Evolutionary conservation across 1,284 basidiomycete species (phyloP), one percentile per base, ranked within the genome.

Genomic region (Pseudozyma sp.): DNA sequence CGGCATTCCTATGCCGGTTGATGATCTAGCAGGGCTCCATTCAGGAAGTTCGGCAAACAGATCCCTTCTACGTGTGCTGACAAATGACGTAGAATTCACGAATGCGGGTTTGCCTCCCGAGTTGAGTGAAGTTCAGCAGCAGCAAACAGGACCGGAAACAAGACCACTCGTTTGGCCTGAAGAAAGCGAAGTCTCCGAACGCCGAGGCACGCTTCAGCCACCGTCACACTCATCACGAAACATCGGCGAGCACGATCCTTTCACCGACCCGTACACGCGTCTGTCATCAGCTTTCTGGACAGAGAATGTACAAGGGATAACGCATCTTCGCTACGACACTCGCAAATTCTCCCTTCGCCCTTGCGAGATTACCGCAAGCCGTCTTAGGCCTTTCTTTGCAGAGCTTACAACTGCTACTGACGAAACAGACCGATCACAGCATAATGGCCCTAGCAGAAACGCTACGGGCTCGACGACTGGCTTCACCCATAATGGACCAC

Each of bases 271-370:
- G 14, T 71, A 59, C 52, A 35, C 42, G 1, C 25, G 7, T 31
- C 44, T 45, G 11, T 13, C 45, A 1, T 19, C 45, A 3, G 25
- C 45, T 47, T 47, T 47, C 43, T 38, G 55, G 54, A 48, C 3
- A 21, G 50, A 65, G 0, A 35, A 31, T 36, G 52, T 38, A 18
- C 76, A 63, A 11, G 73, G 78, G 21, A 48, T 72, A 16, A 71
- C 61, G 0, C 54, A 72, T 18, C 51, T 81, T 14, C 73, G 79
- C 10, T 81, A 77, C 57, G 79, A 81, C 34, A 81, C 79, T 2
- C 74, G 73, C 48, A 78, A 77, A 36, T 80, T 81, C 53, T 65
- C 79, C 5, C 72, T 80, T n/a, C 63, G 74, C 10, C 78, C 79
- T 0, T 69, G 70, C 51, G 79, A 80, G 44, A 76, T 78, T 58